Evolutionary conservation across 768 basidiomycete genomes (phyloP), one percentile per base, ranked within the genome.

Genomic region (Suillus occidentalis): DNA sequence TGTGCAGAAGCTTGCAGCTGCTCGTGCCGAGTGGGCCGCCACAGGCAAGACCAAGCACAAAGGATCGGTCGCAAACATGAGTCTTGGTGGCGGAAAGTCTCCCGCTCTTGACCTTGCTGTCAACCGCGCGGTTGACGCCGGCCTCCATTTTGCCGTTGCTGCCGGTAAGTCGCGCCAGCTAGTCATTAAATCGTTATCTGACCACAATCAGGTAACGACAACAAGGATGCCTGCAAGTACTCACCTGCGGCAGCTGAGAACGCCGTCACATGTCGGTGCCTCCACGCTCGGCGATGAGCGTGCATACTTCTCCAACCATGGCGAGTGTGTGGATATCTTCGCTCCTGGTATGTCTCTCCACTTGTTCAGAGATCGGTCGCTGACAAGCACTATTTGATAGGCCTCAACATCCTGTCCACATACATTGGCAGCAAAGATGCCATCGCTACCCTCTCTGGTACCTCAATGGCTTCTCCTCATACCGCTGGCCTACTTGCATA

Each of bases 1-100:
- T 7, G 73, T 76, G 47, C 69, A 74, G 31, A 92, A 89, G 74
- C 85, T 84, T 0, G 72, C 71, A n/a, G 82, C 82, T 18, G 91
- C 94, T 20, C 80, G 78, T 9, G 83, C 84, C 13, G 93, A 96
- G 75, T 74, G 84, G 66, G 84, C 81, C 61, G 82, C 84, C 37
- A 94, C 92, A 22, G 91, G 93, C 62, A 89, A 85, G 80, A 91
- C 90, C 62, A 79, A 79, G 52, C 92, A 97, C 85, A 96, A 95
- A 82, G 97, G 97, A 28, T 95, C 94, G 20, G 95, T 96, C 61
- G 93, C 90, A 59, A 97, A 97, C 84, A 97, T 99, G 97, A 92
- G 90, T 75, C 89, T 99, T 61, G 97, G 97, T 67, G 97, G 97
- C 71, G 94, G 94, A 65, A 97, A 96, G 81, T 94, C 92, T 6